These are phyloP conservation scores for Plantago coronopus DNA, from an alignment of 305 asterid species.

Conservation along the genomic window DNA sequence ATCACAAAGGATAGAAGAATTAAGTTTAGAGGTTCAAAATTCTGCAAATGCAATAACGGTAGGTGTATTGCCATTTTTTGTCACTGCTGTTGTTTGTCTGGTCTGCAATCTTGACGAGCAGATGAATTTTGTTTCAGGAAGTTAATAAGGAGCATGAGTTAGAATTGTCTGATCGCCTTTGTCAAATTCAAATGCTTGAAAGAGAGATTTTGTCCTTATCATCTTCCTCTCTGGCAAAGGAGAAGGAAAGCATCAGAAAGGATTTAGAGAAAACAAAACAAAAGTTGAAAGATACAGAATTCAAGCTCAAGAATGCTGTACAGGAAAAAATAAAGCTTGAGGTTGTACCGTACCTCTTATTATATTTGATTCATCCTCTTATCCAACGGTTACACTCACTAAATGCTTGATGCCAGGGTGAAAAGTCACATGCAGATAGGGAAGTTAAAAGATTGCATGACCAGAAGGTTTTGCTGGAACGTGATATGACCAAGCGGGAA, in stretches of 20 bases:
- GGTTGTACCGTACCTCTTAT: constrained; percentile 36
- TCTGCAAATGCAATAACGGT: constrained; percentile 45
- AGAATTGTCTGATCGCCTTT: constrained; percentile 49
- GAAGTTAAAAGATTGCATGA: constrained; percentile 65
- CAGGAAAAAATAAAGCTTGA: constrained; percentile 97
- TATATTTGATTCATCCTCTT: constrained; percentile 21
- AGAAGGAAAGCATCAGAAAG: constrained; percentile 77
- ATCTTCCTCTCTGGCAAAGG: constrained; percentile 71
- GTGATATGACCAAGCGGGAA: constrained; percentile 78
- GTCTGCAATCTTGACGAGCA: constrained; percentile 28
- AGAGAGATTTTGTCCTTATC: constrained; percentile 62
- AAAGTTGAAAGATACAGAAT: constrained; percentile 77
- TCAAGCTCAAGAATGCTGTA: constrained; percentile 72
- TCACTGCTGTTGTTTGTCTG: constrained; percentile 18
- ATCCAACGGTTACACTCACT: constrained; percentile 8
- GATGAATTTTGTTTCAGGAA: constrained; percentile 44
- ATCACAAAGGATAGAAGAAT: constrained; percentile 48
- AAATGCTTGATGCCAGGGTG: constrained; percentile 54
- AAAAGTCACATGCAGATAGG: constrained; percentile 79
- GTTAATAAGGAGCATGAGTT: constrained; percentile 47
- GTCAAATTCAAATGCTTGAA: constrained; percentile 56
- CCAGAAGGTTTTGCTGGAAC: constrained; percentile 81
- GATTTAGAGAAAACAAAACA: constrained; percentile 85
- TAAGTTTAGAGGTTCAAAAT: constrained; percentile 44
- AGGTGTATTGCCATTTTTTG: constrained; percentile 31